Evolutionary conservation across 2,329 filamentous ascomycete species (phyloP).

Genomic region (Nemania sp.): DNA sequence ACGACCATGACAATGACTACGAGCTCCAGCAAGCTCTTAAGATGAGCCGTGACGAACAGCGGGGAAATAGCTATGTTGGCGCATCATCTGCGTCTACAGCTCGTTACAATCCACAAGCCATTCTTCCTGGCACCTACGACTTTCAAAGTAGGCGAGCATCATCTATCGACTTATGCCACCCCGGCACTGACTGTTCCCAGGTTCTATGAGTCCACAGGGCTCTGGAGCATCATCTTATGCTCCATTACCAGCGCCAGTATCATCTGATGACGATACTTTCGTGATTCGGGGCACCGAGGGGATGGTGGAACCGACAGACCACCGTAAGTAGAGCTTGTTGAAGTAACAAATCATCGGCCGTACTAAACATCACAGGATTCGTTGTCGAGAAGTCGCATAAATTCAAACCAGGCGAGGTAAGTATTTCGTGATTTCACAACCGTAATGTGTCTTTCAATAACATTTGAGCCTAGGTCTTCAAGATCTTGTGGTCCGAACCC

Average conservation of each 20-base stretch:
- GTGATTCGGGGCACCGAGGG: slow-evolving; percentile 34
- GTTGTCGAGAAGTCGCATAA: slow-evolving; percentile 34
- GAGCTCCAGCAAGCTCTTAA: slow-evolving; percentile 32
- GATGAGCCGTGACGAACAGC: slow-evolving; percentile 26
- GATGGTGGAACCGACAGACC: slow-evolving; percentile 29
- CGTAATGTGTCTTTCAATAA: slow-evolving; percentile 5
- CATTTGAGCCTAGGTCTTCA: slow-evolving; percentile 52
- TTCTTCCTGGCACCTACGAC: slow-evolving; percentile 32
- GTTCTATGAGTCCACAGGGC: slow-evolving; percentile 18
- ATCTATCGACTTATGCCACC: background rate
- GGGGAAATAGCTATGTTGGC: slow-evolving; percentile 24
- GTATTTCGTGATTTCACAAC: background rate
- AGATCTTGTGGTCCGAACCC: slow-evolving; percentile 59
- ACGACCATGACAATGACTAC: slow-evolving; percentile 17
- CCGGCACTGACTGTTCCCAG: slow-evolving; percentile 16
- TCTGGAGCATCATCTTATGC: slow-evolving; percentile 28
- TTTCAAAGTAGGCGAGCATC: slow-evolving; percentile 26
- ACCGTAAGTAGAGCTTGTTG: slow-evolving; percentile 24
- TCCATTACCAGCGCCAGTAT: slow-evolving; percentile 16
- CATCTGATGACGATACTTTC: slow-evolving; percentile 19
- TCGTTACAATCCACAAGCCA: slow-evolving; percentile 20
- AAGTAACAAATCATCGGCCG: background rate
- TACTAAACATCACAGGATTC: slow-evolving; percentile 34
- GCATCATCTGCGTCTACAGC: slow-evolving; percentile 29
- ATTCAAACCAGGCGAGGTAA: slow-evolving; percentile 39